These are phyloP conservation scores for Zostera marina DNA, from an alignment of 116 monocot genomes.

Conservation along the genomic window DNA sequence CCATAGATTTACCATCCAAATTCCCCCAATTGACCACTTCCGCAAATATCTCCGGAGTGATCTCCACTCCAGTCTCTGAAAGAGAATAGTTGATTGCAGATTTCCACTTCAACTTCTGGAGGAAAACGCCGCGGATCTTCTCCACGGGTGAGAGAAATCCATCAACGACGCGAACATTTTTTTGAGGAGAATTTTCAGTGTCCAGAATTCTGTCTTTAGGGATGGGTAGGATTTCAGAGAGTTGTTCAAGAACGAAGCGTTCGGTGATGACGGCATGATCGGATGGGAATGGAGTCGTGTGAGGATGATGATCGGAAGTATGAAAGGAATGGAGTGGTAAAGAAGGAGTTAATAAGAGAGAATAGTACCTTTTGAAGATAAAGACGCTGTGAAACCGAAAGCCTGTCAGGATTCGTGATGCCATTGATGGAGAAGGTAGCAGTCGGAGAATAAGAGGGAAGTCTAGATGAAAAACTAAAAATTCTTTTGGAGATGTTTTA, in stretches of 20 bases:
- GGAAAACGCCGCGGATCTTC: conserved; percentile 38
- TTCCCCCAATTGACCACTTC: conserved; percentile 38
- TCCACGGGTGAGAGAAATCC: conserved; percentile 26
- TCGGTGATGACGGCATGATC: conserved; percentile 19
- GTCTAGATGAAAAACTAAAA: too few species aligned
- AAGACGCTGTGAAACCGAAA: conserved; percentile 11
- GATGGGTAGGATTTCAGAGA: conserved; percentile 36
- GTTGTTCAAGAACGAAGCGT: conserved; percentile 31
- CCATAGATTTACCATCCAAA: conserved; percentile 35
- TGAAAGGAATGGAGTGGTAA: neutral
- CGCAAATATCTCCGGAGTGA: conserved; percentile 41
- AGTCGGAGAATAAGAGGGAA: neutral
- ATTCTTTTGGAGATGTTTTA: neutral
- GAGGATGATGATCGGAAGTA: neutral
- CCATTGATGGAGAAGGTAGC: conserved; percentile 11
- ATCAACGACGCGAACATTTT: neutral
- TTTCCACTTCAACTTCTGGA: conserved; percentile 27
- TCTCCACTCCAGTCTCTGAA: conserved; percentile 33
- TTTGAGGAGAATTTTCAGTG: neutral
- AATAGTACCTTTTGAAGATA: conserved; percentile 9
- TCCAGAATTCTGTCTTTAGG: neutral
- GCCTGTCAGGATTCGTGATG: conserved; percentile 7
- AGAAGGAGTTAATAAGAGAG: neutral
- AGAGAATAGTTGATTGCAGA: conserved; percentile 32
- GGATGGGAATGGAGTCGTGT: neutral